A percentile compares a stretch with the other conserved stretches of the same genome.
phyloP scores from a whole-genome alignment of 2,329 filamentous ascomycete genomes.

The Didymellaceae sp. region DNA sequence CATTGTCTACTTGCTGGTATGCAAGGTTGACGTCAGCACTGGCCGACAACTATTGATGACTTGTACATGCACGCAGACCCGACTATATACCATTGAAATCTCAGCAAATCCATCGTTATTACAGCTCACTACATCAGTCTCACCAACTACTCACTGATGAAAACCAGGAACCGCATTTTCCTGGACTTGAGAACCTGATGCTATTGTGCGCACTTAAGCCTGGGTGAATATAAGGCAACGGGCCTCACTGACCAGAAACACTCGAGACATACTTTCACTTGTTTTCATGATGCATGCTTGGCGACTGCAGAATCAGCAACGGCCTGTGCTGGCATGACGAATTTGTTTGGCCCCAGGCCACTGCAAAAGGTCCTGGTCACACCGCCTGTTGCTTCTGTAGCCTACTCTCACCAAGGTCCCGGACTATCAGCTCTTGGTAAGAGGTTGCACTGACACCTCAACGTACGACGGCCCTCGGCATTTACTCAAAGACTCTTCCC shows the following conservation, averaged over 20 bases:
- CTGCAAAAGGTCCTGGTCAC: background rate
- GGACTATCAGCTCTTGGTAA: background rate
- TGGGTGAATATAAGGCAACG: no score
- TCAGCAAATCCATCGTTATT: constrained; percentile 2
- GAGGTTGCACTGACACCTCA: no score
- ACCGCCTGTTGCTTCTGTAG: background rate
- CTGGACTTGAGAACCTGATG: background rate
- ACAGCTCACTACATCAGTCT: background rate
- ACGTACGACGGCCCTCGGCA: no score
- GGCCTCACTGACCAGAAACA: background rate
- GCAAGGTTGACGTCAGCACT: constrained; percentile 3
- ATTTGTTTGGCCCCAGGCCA: background rate
- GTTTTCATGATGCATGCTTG: no score
- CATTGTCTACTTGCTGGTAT: background rate
- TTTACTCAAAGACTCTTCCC: background rate
- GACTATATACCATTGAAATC: constrained; percentile 15
- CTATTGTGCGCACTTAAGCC: background rate
- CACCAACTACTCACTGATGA: background rate
- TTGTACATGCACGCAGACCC: constrained; percentile 2
- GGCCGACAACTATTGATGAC: constrained; percentile 1
- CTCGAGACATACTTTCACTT: no score
- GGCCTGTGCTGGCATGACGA: background rate
- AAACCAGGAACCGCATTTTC: background rate
- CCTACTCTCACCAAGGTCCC: background rate
- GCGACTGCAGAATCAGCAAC: background rate